Conservation (phyloP, 2,329 filamentous ascomycete genomes). For the Dendrostoma leiphaemia region DNA sequence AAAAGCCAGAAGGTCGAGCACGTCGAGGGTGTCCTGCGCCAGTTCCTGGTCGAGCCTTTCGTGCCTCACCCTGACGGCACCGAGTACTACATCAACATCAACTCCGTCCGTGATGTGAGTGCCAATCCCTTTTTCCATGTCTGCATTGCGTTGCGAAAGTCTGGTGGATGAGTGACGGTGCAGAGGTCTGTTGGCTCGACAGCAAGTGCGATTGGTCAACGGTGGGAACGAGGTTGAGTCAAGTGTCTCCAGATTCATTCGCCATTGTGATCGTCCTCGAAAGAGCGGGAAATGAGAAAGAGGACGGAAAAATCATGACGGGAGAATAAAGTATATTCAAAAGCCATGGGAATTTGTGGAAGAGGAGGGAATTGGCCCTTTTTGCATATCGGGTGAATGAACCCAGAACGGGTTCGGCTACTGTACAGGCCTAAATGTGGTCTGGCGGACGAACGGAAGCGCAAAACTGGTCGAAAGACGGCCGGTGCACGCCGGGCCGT, state of each 20-base stretch:
- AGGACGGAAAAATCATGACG: background rate
- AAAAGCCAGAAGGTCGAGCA: slow-evolving; percentile 94
- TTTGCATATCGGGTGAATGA: slow-evolving; percentile 16
- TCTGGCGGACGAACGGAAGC: slow-evolving; percentile 18
- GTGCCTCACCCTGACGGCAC: slow-evolving; percentile 93
- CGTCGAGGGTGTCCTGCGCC: slow-evolving; percentile 80
- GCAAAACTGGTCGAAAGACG: slow-evolving; percentile 7
- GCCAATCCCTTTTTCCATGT: slow-evolving; percentile 28
- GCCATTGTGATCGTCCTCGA: background rate
- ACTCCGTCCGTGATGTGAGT: slow-evolving; percentile 97
- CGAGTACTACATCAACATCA: slow-evolving; percentile 99
- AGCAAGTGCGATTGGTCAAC: slow-evolving; percentile 12
- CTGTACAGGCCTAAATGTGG: slow-evolving; percentile 8
- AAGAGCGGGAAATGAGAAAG: background rate
- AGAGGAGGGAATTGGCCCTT: slow-evolving; percentile 3
- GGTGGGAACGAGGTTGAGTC: background rate
- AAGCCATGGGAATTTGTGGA: background rate
- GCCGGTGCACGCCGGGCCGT: slow-evolving; percentile 16
- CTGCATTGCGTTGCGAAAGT: slow-evolving; percentile 19
- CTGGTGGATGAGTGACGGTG: slow-evolving; percentile 1
- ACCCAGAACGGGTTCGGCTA: slow-evolving; percentile 10
- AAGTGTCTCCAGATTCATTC: background rate
- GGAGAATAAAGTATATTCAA: too few species aligned
- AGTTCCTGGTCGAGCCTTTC: slow-evolving; percentile 98
- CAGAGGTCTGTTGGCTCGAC: background rate